These are phyloP conservation scores for Backusella morwellensis DNA, from an alignment of 192 early-diverging fungal species.

Conservation along the genomic window DNA sequence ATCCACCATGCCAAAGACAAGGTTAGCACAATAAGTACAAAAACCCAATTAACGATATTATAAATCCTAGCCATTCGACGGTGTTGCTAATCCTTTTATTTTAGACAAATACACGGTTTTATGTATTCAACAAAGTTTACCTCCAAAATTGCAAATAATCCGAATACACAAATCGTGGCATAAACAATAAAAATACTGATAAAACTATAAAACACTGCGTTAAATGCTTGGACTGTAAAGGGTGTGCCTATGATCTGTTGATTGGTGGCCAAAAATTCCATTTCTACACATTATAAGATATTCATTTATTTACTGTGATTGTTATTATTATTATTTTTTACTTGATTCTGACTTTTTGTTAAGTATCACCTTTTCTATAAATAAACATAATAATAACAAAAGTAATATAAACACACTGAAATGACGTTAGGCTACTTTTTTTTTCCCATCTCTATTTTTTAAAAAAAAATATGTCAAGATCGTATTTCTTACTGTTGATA, in stretches of 20 bases:
- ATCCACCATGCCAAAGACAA: neutral
- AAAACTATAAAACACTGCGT: neutral
- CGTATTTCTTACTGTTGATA: neutral
- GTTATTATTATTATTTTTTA: neutral
- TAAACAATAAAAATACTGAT: neutral
- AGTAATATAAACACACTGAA: neutral
- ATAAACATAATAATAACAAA: slow-evolving; percentile 1
- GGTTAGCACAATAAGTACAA: neutral
- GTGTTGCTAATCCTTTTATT: neutral
- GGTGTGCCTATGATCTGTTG: neutral
- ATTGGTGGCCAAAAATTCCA: neutral
- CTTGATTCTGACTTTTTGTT: slow-evolving; percentile 3
- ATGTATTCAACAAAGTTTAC: neutral
- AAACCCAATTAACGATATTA: neutral
- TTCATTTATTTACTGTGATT: neutral
- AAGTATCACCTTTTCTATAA: slow-evolving; percentile 2
- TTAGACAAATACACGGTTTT: neutral
- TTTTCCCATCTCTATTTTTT: neutral
- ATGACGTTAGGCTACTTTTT: neutral
- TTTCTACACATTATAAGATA: neutral
- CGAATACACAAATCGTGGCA: neutral
- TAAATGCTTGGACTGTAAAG: neutral
- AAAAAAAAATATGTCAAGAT: neutral
- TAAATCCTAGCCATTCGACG: neutral
- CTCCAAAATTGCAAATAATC: neutral